Evolutionary conservation across 768 basidiomycete species (phyloP), one percentile per base, ranked within the genome.

Genomic region (Rhodosporidiobolus sp.): DNA sequence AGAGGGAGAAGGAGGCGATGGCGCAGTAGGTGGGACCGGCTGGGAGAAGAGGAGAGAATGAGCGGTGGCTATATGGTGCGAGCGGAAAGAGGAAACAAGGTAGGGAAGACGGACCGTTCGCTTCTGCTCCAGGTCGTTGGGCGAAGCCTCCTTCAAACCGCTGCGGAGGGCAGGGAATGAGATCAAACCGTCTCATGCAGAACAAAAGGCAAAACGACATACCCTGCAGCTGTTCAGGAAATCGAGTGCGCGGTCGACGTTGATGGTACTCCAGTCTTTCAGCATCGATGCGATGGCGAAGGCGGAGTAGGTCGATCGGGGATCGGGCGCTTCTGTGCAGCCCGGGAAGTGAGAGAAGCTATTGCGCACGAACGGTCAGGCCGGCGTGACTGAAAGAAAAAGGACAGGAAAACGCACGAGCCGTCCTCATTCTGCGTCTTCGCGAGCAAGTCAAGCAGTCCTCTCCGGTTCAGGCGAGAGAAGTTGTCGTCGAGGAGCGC

Each of bases 11-110:
- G 0, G 90, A 85, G 1, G 94, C 92, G 35, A 96, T 79, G 1
- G 91, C 90, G 76, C 91, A 94, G 81, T 97, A 98, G 2, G 95
- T 96, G 26, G 93, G 90, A 12, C 95, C 95, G 28, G 94, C 94
- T 93, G 75, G 20, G 22, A 56, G 28, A n/a, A 16, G 1, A 0
- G 30, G 38, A 5, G 1, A 8, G 8, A 10, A n/a, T 55, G 22
- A 32, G n/a, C n/a, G n/a, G n/a, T 65, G 58, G 46, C 63, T 52
- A 49, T 32, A 16, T n/a, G 22, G 4, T 6, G 50, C 19, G 4
- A 4, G 8, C 1, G 16, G 28, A 8, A 56, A 54, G 49, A 10
- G 0, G 38, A 34, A 35, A 6, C n/a, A n/a, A n/a, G n/a, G n/a
- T n/a, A n/a, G n/a, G n/a, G 28, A 7, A 24, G 34, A 62, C 83